These are phyloP conservation scores for Asterochloris erici DNA, from an alignment of 139 green algal species.

Conservation along the genomic window DNA sequence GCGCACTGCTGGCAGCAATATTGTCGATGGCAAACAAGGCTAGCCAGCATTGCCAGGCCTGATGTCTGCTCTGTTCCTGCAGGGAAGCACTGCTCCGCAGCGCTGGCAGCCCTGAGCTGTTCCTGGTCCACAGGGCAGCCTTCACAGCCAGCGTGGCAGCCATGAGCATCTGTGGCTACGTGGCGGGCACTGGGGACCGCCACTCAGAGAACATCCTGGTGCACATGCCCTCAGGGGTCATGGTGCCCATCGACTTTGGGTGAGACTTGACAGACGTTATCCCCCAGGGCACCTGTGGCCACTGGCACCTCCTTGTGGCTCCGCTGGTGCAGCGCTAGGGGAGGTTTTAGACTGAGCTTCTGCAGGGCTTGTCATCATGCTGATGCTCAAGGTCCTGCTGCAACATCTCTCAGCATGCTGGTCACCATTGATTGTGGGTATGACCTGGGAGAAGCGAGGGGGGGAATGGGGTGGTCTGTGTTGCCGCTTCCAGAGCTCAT, in stretches of 20 bases:
- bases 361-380: too few relatives aligned
- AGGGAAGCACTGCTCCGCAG: conserved; percentile 32
- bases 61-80: not conserved
- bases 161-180: conserved; percentile 40
- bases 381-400: too few relatives aligned
- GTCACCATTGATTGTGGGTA: too few relatives aligned
- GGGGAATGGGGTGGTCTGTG: too few relatives aligned
- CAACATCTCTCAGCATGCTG: too few relatives aligned
- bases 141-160: conserved; percentile 46
- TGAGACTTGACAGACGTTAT: not conserved
- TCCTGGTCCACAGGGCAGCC: conserved; percentile 39
- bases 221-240: conserved; percentile 31
- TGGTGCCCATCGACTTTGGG: conserved; percentile 79
- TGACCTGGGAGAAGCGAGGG: too few relatives aligned
- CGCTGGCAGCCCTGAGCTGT: conserved; percentile 38
- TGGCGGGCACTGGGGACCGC: conserved; percentile 66
- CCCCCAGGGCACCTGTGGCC: too few relatives aligned
- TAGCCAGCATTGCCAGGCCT: not conserved
- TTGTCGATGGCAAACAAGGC: not conserved
- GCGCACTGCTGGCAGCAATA: not conserved
- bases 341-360: too few relatives aligned
- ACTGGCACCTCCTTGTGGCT: too few relatives aligned
- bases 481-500: too few relatives aligned
- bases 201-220: conserved; percentile 73
- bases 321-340: too few relatives aligned